phyloP scores from a whole-genome alignment of 495 filamentous ascomycete genomes.

The Aspergillus mulundensis region DNA sequence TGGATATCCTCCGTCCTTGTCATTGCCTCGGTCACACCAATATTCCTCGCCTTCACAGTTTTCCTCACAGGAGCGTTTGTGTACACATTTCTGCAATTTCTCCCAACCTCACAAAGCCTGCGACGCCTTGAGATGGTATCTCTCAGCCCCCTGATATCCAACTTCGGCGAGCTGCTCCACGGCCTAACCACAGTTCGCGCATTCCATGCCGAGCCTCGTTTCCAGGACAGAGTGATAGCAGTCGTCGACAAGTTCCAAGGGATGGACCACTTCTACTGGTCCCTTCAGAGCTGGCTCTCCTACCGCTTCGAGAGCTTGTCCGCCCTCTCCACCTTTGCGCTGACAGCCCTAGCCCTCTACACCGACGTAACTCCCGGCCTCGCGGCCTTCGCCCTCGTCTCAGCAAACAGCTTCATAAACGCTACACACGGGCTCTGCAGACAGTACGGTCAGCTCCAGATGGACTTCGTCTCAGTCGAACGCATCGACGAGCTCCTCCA shows the following conservation, averaged over 20 bases:
- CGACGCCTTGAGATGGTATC: constrained; percentile 81
- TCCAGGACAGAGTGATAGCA: constrained; percentile 68
- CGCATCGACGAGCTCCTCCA: constrained; percentile 72
- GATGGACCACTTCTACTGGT: constrained; percentile 94
- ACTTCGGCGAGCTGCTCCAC: constrained; percentile 76
- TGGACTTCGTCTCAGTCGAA: constrained; percentile 87
- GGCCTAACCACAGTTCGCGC: constrained; percentile 76
- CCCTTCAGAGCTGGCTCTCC: constrained; percentile 73
- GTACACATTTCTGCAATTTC: constrained; percentile 64
- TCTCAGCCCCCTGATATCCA: constrained; percentile 74
- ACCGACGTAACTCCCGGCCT: constrained; percentile 65
- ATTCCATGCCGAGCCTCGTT: constrained; percentile 67
- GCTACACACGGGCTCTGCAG: constrained; percentile 70
- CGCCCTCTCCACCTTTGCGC: constrained; percentile 62
- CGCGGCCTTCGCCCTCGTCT: constrained; percentile 64
- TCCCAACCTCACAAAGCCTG: constrained; percentile 78
- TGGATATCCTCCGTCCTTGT: constrained; percentile 70
- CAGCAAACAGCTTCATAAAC: constrained; percentile 48
- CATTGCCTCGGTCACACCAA: constrained; percentile 69
- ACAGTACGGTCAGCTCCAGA: constrained; percentile 75
- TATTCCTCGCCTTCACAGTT: constrained; percentile 68
- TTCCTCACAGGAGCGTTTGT: constrained; percentile 60
- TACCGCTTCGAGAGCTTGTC: constrained; percentile 73
- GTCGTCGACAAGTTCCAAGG: constrained; percentile 82
- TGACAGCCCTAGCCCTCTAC: constrained; percentile 67